phyloP scores from a whole-genome alignment of 2,329 filamentous ascomycete species.

The Diaporthe vexans region DNA sequence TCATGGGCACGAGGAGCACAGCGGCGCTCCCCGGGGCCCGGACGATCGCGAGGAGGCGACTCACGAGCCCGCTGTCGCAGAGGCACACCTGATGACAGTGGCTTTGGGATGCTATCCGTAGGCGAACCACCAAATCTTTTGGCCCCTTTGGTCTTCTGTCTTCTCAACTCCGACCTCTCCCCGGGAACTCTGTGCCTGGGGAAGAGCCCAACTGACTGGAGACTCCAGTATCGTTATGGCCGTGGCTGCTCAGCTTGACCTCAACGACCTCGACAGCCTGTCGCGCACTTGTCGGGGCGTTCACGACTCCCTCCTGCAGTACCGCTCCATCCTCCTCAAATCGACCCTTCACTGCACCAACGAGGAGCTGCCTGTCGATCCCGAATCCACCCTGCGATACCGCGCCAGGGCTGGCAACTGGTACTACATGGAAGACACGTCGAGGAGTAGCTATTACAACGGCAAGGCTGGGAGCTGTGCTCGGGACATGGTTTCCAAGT shows the following conservation, averaged over 20 bases:
- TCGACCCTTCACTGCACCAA: slow-evolving; percentile 86
- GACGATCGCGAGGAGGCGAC: slow-evolving; percentile 43
- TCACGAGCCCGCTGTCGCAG: slow-evolving; percentile 47
- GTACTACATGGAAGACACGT: slow-evolving; percentile 71
- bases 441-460: slow-evolving; percentile 60
- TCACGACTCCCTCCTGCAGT: slow-evolving; percentile 82
- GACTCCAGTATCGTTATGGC: slow-evolving; percentile 78
- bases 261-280: slow-evolving; percentile 88
- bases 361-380: slow-evolving; percentile 70
- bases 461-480: slow-evolving; percentile 86
- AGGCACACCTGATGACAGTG: slow-evolving; percentile 70
- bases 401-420: slow-evolving; percentile 70
- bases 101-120: slow-evolving; percentile 79
- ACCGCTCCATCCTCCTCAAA: slow-evolving; percentile 78
- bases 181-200: slow-evolving; percentile 35
- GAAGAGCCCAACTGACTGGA: slow-evolving; percentile 41
- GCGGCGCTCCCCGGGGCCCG: slow-evolving; percentile 20
- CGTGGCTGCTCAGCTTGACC: slow-evolving; percentile 83
- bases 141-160: slow-evolving; percentile 41
- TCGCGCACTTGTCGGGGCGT: slow-evolving; percentile 86
- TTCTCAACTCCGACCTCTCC: slow-evolving; percentile 44
- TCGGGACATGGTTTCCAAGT: slow-evolving; percentile 87
- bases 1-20: neutral
- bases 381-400: slow-evolving; percentile 69
- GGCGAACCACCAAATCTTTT: slow-evolving; percentile 56